Evolutionary conservation across 148 eudicot species (phyloP).

Genomic region (Selenicereus undatus): DNA sequence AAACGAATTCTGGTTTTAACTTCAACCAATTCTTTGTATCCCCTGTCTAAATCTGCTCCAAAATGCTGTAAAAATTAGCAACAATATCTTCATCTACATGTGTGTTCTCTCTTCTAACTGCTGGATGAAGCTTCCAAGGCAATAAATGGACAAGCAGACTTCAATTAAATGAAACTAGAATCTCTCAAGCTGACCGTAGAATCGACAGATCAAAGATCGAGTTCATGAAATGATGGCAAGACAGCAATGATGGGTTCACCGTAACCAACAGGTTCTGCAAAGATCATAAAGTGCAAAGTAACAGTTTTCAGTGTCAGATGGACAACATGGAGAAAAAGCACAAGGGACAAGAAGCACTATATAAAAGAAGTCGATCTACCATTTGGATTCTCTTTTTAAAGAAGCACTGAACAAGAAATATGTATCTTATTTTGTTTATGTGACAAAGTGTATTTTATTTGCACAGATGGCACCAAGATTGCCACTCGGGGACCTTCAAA

Average conservation of each 20-base stretch:
- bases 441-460: no score
- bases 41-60: background rate
- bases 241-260: conserved; percentile 82
- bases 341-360: background rate
- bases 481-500: background rate
- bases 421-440: no score
- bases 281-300: conserved; percentile 5
- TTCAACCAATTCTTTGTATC: background rate
- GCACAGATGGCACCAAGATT: no score
- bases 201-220: conserved; percentile 17
- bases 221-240: conserved; percentile 43
- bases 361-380: no score
- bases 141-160: conserved; percentile 1
- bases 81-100: conserved; percentile 19
- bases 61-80: conserved; percentile 10
- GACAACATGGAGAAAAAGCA: background rate
- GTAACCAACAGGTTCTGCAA: conserved; percentile 78
- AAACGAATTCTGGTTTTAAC: background rate
- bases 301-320: background rate
- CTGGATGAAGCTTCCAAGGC: background rate
- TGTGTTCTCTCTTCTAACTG: background rate
- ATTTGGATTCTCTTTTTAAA: no score
- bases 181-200: background rate
- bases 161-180: background rate
- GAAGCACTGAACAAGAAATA: no score